Evolutionary conservation across 257 asterid species (phyloP).

Genomic region (Scutellaria baicalensis): DNA sequence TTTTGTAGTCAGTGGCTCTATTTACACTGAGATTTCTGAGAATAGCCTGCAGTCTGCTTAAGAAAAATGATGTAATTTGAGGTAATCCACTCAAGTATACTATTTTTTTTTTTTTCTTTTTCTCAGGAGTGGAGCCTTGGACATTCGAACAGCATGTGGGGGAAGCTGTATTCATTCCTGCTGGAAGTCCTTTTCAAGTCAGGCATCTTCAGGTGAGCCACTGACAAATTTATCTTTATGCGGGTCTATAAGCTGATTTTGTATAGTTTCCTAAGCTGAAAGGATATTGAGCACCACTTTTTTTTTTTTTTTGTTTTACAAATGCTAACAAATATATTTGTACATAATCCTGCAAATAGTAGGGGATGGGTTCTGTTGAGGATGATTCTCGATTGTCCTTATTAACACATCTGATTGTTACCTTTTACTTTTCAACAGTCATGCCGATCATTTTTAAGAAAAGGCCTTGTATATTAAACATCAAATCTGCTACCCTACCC

Average conservation of each 20-base stretch:
- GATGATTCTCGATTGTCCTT: not conserved
- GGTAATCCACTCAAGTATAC: not conserved
- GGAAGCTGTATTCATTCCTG: slow-evolving; percentile 83
- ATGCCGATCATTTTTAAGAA: not conserved
- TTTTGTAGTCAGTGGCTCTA: not conserved
- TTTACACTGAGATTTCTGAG: not conserved
- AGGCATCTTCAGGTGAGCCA: slow-evolving; percentile 80
- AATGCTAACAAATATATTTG: not conserved
- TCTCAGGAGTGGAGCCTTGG: slow-evolving; percentile 91
- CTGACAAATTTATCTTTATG: not conserved
- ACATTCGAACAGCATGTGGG: slow-evolving; percentile 84
- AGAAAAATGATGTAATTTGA: not conserved
- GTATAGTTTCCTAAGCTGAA: not conserved
- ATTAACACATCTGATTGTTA: not conserved
- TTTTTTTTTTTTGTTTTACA: not conserved
- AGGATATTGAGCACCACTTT: not conserved
- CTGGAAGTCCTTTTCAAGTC: slow-evolving; percentile 95
- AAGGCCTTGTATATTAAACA: not conserved
- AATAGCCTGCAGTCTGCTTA: slow-evolving; percentile 5
- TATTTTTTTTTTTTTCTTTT: not conserved
- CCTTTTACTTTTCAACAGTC: not conserved
- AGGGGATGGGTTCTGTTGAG: not conserved
- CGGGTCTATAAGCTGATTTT: not conserved
- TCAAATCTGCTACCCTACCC: too few species aligned
- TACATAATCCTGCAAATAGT: not conserved